phyloP scores from a whole-genome alignment of 768 basidiomycete genomes.

The Suillus hirtellus region DNA sequence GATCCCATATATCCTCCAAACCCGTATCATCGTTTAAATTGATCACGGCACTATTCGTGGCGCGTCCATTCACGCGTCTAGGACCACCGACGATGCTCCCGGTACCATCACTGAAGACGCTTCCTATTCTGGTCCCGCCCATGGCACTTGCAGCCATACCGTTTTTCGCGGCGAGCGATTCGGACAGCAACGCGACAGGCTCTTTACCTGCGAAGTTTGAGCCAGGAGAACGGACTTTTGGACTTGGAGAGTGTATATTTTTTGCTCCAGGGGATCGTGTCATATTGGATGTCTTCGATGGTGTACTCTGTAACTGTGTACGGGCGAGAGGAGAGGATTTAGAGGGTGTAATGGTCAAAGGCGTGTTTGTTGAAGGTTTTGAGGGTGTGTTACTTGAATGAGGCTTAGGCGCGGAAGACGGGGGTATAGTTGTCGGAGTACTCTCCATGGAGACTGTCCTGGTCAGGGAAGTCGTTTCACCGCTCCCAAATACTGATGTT shows the following conservation, averaged over 20 bases:
- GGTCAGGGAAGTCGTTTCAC: background rate
- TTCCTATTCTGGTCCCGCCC: background rate
- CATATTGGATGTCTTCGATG: conserved; percentile 18
- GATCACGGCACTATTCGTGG: conserved; percentile 19
- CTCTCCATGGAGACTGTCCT: background rate
- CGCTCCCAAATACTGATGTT: background rate
- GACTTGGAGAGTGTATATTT: conserved; percentile 3
- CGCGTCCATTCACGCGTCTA: conserved; percentile 10
- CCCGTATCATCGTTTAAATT: conserved; percentile 22
- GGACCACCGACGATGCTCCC: background rate
- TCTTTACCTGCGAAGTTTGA: conserved; percentile 7
- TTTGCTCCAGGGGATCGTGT: conserved; percentile 15
- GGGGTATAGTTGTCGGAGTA: conserved; percentile 15
- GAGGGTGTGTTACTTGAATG: conserved; percentile 35
- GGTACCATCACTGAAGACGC: conserved; percentile 3
- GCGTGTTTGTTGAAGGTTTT: conserved; percentile 24
- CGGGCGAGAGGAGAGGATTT: conserved; percentile 17
- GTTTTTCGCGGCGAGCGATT: conserved; percentile 13
- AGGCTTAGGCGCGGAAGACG: conserved; percentile 37
- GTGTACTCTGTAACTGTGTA: conserved; percentile 21
- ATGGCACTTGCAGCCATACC: background rate
- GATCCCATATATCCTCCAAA: conserved; percentile 41
- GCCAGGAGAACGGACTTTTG: background rate
- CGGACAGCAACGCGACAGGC: conserved; percentile 19
- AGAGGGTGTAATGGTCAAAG: conserved; percentile 24